Evolutionary conservation across 1,284 basidiomycete genomes (phyloP).

Genomic region (Cronartium ribicola): DNA sequence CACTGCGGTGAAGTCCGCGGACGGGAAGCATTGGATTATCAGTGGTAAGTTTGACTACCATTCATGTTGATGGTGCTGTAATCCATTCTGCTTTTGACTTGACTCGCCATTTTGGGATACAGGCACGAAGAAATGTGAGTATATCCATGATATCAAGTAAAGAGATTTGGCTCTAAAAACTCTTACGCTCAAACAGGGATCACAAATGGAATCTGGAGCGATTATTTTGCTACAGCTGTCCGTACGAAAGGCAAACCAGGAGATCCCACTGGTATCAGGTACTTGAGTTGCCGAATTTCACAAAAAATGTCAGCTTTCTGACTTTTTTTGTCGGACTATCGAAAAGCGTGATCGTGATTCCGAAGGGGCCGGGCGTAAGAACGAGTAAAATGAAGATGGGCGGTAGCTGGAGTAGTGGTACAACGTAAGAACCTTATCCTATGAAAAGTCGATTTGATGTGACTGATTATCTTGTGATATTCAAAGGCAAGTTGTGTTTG

Average conservation of each 20-base stretch:
- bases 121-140: slow-evolving; percentile 42
- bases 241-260: slow-evolving; percentile 33
- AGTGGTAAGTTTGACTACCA: not conserved
- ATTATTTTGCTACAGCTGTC: slow-evolving; percentile 40
- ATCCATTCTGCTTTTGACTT: not conserved
- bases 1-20: slow-evolving; percentile 24
- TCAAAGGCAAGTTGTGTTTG: slow-evolving; percentile 24
- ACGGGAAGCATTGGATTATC: slow-evolving; percentile 41
- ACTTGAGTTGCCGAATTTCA: not conserved
- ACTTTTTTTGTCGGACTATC: not conserved
- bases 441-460: not conserved
- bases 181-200: slow-evolving; percentile 14
- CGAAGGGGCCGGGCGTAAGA: slow-evolving; percentile 18
- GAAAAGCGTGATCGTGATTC: slow-evolving; percentile 25
- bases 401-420: slow-evolving; percentile 32
- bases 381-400: slow-evolving; percentile 25
- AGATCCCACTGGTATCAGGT: slow-evolving; percentile 37
- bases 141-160: not conserved
- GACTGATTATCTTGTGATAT: slow-evolving; percentile 6
- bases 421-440: slow-evolving; percentile 7
- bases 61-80: not conserved
- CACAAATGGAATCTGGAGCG: slow-evolving; percentile 39
- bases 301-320: not conserved
- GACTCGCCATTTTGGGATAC: not conserved
- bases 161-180: not conserved